Conservation (phyloP, 2,329 filamentous ascomycete genomes). For the Talaromyces sp. region DNA sequence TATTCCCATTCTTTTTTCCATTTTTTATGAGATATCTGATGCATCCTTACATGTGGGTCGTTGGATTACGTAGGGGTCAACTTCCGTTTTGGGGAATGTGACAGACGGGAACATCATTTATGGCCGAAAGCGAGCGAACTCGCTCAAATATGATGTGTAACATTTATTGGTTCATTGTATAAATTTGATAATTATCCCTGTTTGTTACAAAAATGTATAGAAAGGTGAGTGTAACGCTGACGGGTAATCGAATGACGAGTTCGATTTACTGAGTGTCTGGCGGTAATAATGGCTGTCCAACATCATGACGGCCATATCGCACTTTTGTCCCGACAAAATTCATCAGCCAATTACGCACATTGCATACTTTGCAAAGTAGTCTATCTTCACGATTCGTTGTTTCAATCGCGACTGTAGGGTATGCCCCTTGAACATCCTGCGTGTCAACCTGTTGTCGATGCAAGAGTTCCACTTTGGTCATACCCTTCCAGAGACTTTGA, state of each 20-base stretch:
- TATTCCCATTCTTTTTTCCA: not conserved
- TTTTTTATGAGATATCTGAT: not conserved
- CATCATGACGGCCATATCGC: constrained; percentile 26
- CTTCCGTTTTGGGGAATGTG: constrained; percentile 6
- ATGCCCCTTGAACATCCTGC: constrained; percentile 55
- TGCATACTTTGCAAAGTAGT: constrained; percentile 61
- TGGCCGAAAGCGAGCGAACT: not conserved
- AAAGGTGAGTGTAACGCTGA: not conserved
- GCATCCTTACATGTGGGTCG: not conserved
- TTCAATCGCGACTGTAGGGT: constrained; percentile 51
- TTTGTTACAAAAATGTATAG: too few relatives aligned
- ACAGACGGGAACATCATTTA: not conserved
- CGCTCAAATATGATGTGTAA: not conserved
- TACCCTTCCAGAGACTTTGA: constrained; percentile 69
- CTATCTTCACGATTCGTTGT: constrained; percentile 38
- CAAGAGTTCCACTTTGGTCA: constrained; percentile 67
- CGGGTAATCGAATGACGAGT: too few relatives aligned
- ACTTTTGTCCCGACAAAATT: constrained; percentile 58
- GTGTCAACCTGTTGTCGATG: constrained; percentile 54
- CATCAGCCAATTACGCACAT: constrained; percentile 71
- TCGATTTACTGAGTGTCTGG: constrained; percentile 37
- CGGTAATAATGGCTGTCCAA: constrained; percentile 31
- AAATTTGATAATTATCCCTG: too few relatives aligned
- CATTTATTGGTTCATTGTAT: too few relatives aligned
- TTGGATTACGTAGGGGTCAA: constrained; percentile 5